Base-by-base conservation (phyloP, 106 monocot genomes). In the Triglochin maritima region DNA sequence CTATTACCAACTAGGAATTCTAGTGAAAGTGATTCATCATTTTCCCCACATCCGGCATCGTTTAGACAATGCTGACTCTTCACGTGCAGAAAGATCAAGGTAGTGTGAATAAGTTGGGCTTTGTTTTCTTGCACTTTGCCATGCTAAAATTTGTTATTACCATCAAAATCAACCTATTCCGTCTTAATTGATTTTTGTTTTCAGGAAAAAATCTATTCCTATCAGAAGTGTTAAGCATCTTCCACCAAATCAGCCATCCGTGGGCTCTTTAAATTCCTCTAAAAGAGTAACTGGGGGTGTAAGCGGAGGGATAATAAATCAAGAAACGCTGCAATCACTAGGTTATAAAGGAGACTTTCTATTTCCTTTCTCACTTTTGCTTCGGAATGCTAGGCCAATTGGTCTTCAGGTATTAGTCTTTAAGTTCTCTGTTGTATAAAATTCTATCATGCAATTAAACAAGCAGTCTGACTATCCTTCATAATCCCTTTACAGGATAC, bases 1-100 rank as follows among this genome's bases (percentile, higher is more conserved):
- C 64, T 94, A 94, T 73, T 89, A 89, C 71, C 94, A 94, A 69
- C 65, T 89, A 62, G 94, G 94, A 42, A 72, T 89, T 15, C 65
- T 94, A 12, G 79, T 89, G 52, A 64, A 74, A 42, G 66, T 84
- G 47, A 82, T 74, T 58, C 82, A 86, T 60, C 46, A 67, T 52
- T 73, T 81, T 67, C 64, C 70, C 60, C 77, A 66, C 5, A 78
- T 49, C 64, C 64, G 64, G 10, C 68, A 84, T 50, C 79, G 72
- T 17, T 62, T 73, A 67, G 79, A 84, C 17, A 59, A 71, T 42
- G 46, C 64, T 57, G 81, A 81, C 67, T 53, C 83, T 64, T 56
- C 44, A 48, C 15, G 3, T 60, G 55, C 50, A 66, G 85, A 85
- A 60, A 77, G 71, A 42, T 57, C 72, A 72, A 85, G 87, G 90